Evolutionary conservation across 106 monocot species (phyloP).

Genomic region (Narthecium ossifragum): DNA sequence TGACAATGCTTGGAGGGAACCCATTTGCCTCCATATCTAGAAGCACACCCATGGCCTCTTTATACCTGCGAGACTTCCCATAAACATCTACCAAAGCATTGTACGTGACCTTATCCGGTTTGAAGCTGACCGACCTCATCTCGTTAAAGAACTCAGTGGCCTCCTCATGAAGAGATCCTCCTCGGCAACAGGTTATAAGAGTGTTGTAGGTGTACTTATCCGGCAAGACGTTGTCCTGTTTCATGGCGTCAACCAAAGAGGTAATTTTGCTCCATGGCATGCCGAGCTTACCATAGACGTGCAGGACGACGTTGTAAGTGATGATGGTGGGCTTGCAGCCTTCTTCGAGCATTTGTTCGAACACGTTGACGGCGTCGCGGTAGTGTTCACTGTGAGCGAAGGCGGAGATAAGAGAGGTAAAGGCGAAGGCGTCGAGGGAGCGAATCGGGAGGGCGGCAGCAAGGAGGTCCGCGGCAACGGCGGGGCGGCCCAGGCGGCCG

Average conservation of each 20-base stretch:
- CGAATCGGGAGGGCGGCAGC: constrained; percentile 14
- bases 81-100: constrained; percentile 87
- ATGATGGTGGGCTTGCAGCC: constrained; percentile 58
- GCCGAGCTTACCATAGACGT: constrained; percentile 63
- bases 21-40: constrained; percentile 67
- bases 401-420: constrained; percentile 74
- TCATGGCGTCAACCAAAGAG: constrained; percentile 58
- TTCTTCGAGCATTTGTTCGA: constrained; percentile 47
- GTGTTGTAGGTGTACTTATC: constrained; percentile 94
- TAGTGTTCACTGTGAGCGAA: constrained; percentile 39
- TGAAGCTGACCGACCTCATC: constrained; percentile 67
- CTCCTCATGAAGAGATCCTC: constrained; percentile 59
- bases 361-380: constrained; percentile 58
- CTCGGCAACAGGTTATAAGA: constrained; percentile 79
- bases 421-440: constrained; percentile 55
- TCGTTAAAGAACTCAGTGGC: constrained; percentile 57
- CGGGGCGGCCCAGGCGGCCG: constrained; percentile 35
- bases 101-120: constrained; percentile 86
- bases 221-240: constrained; percentile 48
- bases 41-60: constrained; percentile 60
- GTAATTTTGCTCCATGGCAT: constrained; percentile 66
- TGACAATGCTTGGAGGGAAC: constrained; percentile 51
- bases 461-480: constrained; percentile 39
- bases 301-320: constrained; percentile 88
- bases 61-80: constrained; percentile 74